phyloP scores from a whole-genome alignment of 2,329 filamentous ascomycete genomes.

The Microcyclospora pomicola region DNA sequence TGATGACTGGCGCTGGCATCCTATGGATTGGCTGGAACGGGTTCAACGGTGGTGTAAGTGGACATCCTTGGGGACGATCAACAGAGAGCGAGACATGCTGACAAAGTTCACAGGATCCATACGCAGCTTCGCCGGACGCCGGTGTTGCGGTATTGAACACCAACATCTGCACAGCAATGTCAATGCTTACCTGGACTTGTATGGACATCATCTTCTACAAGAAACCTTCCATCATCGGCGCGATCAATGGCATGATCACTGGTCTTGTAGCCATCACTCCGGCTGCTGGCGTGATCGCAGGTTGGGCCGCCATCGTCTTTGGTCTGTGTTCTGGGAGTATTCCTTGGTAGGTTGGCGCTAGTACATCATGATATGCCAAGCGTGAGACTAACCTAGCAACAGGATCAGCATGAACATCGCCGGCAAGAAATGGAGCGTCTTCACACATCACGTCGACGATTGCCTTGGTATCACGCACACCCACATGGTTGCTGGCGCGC shows the following conservation, averaged over 20 bases:
- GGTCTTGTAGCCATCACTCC: slow-evolving; percentile 40
- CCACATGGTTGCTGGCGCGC: slow-evolving; percentile 33
- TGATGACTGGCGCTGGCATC: slow-evolving; percentile 36
- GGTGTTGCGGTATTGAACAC: slow-evolving; percentile 40
- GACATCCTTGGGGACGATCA: neutral
- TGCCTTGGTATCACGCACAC: slow-evolving; percentile 38
- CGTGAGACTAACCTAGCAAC: too few relatives aligned
- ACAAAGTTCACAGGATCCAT: slow-evolving; percentile 27
- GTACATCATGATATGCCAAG: too few relatives aligned
- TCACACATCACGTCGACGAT: slow-evolving; percentile 42
- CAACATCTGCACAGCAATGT: slow-evolving; percentile 36
- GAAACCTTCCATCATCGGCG: slow-evolving; percentile 38
- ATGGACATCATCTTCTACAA: slow-evolving; percentile 35
- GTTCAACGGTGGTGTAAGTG: slow-evolving; percentile 33
- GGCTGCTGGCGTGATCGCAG: slow-evolving; percentile 37
- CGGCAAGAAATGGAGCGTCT: slow-evolving; percentile 39
- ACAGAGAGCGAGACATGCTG: neutral
- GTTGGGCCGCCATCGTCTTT: slow-evolving; percentile 38
- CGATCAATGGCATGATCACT: slow-evolving; percentile 39
- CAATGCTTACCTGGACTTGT: slow-evolving; percentile 33
- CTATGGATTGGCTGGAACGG: slow-evolving; percentile 42
- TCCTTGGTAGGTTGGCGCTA: slow-evolving; percentile 24
- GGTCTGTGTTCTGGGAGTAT: slow-evolving; percentile 32
- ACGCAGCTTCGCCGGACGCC: slow-evolving; percentile 35
- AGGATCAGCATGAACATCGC: slow-evolving; percentile 34